phyloP scores from a whole-genome alignment of 2,329 filamentous ascomycete genomes.

The Samsoniella hepiali region DNA sequence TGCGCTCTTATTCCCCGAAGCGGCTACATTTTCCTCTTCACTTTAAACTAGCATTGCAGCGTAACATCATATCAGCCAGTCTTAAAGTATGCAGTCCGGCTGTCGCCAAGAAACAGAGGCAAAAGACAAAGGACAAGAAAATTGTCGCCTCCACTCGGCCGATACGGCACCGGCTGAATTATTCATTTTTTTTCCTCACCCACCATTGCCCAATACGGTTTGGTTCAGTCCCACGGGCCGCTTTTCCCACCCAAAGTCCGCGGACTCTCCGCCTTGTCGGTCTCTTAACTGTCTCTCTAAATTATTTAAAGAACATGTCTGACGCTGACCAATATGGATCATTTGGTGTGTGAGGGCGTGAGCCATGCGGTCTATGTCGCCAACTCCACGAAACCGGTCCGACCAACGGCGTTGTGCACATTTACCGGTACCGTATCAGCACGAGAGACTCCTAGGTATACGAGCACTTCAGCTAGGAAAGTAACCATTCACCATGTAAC shows the following conservation, averaged over 20 bases:
- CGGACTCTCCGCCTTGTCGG: not conserved
- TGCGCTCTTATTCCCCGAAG: no score
- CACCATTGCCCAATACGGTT: not conserved
- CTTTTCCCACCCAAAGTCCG: not conserved
- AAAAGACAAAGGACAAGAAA: not conserved
- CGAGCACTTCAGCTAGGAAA: no score
- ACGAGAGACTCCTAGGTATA: not conserved
- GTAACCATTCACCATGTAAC: no score
- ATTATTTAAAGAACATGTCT: not conserved
- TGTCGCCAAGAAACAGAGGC: not conserved
- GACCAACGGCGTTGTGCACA: not conserved
- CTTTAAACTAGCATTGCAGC: no score
- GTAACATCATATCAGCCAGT: not conserved
- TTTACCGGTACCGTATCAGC: not conserved
- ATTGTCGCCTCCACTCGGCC: not conserved
- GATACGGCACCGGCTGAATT: slow-evolving; percentile 6
- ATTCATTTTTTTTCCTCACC: no score
- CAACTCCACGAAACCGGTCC: not conserved
- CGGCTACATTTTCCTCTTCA: no score
- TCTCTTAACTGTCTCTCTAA: not conserved
- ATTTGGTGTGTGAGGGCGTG: no score
- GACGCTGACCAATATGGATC: not conserved
- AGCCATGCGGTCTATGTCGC: not conserved
- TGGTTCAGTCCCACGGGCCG: not conserved
- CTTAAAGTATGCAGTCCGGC: not conserved